phyloP scores from a whole-genome alignment of 768 basidiomycete species.

The Leccinum aurantiacum region DNA sequence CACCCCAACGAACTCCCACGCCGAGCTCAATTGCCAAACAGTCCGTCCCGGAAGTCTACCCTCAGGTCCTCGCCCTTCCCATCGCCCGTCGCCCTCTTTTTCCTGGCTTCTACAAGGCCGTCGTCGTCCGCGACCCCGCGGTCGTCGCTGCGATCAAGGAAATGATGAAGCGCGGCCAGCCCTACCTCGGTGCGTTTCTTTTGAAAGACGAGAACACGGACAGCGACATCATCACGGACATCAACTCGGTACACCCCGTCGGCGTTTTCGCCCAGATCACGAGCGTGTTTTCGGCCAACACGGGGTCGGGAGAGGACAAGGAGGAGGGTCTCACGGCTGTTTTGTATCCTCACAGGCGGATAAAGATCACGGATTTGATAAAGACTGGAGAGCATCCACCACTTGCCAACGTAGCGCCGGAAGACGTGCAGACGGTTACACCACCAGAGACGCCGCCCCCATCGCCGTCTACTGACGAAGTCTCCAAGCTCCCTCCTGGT shows the following conservation, averaged over 20 bases:
- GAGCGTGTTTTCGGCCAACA: constrained; percentile 73
- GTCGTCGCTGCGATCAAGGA: constrained; percentile 95
- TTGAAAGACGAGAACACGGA: constrained; percentile 93
- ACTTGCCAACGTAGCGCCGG: constrained; percentile 37
- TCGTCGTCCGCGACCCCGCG: constrained; percentile 85
- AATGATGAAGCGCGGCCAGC: constrained; percentile 95
- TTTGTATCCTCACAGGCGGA: constrained; percentile 89
- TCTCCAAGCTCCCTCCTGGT: constrained; percentile 28
- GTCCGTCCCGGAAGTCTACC: constrained; percentile 86
- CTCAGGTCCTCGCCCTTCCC: constrained; percentile 91
- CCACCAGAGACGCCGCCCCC: constrained; percentile 43
- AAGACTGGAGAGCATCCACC: constrained; percentile 52
- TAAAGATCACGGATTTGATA: constrained; percentile 83
- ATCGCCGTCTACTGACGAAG: constrained; percentile 30
- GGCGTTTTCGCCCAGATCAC: constrained; percentile 98
- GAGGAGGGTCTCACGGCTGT: constrained; percentile 94
- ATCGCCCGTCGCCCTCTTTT: constrained; percentile 95
- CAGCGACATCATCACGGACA: constrained; percentile 87
- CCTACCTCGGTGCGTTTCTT: constrained; percentile 95
- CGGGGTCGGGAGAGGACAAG: constrained; percentile 57
- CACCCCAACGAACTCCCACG: constrained; percentile 36
- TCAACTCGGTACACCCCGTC: constrained; percentile 86
- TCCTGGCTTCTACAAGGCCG: constrained; percentile 98
- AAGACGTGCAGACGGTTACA: constrained; percentile 43
- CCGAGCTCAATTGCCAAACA: constrained; percentile 74